A percentile compares a stretch with the other conserved stretches of the same genome.
Conservation (phyloP, 2,329 filamentous ascomycete genomes). For the Penicillium freii region DNA sequence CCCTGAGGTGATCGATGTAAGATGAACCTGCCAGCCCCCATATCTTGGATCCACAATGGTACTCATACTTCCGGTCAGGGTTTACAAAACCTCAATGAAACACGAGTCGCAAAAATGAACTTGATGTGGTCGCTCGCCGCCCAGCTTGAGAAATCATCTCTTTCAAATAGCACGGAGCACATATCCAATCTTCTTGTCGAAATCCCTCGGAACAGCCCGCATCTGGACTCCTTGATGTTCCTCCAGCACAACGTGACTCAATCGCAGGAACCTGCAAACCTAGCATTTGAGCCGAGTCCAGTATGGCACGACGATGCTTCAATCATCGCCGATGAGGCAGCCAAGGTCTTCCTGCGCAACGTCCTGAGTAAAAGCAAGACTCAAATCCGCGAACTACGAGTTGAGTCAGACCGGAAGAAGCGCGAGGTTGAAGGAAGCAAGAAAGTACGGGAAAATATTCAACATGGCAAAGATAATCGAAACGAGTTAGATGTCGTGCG, state of each 20-base stretch:
- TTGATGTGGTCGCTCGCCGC: constrained; percentile 78
- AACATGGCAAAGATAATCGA: constrained; percentile 80
- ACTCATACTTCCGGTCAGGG: constrained; percentile 42
- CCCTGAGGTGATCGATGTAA: constrained; percentile 85
- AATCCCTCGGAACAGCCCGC: constrained; percentile 81
- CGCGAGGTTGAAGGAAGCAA: constrained; percentile 80
- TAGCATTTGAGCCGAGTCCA: constrained; percentile 87
- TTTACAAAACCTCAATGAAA: constrained; percentile 89
- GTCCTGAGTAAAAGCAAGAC: constrained; percentile 86
- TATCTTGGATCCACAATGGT: background rate
- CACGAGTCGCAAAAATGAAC: constrained; percentile 80
- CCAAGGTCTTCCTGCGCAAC: constrained; percentile 88
- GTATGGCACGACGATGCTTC: constrained; percentile 92
- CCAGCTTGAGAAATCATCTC: constrained; percentile 73
- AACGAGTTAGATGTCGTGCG: constrained; percentile 84
- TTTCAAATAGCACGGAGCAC: constrained; percentile 70
- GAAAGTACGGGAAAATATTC: constrained; percentile 69
- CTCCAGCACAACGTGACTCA: constrained; percentile 81
- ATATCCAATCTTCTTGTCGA: constrained; percentile 73
- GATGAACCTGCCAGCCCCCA: constrained; percentile 16
- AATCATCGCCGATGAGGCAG: constrained; percentile 82
- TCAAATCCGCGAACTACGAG: constrained; percentile 73
- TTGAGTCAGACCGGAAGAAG: constrained; percentile 81
- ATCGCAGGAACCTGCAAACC: constrained; percentile 81
- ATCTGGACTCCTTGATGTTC: constrained; percentile 97